Evolutionary conservation across 176 grass and related monocot species (phyloP).

Genomic region (Chloris gayana): DNA sequence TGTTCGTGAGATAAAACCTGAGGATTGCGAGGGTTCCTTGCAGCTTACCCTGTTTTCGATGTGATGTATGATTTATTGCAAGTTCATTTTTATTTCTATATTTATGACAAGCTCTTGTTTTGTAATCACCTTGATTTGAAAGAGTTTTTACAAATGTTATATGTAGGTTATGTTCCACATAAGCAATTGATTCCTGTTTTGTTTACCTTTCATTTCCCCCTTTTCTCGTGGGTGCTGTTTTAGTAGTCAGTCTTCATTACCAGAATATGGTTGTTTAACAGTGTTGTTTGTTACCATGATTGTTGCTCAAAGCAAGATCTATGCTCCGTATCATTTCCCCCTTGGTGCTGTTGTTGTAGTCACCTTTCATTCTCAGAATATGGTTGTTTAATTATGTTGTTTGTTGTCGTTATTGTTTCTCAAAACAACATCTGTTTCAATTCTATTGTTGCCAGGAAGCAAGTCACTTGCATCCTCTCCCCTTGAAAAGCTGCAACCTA

Average conservation of each 20-base stretch:
- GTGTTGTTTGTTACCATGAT: constrained; percentile 23
- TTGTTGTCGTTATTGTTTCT: constrained; percentile 28
- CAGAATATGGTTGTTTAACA: constrained; percentile 12
- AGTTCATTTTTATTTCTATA: neutral
- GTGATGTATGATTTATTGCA: neutral
- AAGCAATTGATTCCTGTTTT: constrained; percentile 4
- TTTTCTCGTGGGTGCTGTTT: neutral
- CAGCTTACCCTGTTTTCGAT: neutral
- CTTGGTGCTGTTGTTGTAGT: neutral
- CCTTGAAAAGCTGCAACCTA: constrained; percentile 60
- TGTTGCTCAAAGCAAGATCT: constrained; percentile 41
- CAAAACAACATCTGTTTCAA: constrained; percentile 39
- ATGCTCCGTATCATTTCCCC: neutral
- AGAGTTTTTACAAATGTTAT: neutral
- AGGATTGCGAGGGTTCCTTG: constrained; percentile 2
- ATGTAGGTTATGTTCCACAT: neutral
- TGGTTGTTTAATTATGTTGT: constrained; percentile 23
- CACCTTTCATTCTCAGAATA: constrained; percentile 15
- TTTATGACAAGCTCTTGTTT: constrained; percentile 22
- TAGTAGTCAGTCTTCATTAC: constrained; percentile 34
- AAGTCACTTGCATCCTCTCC: constrained; percentile 72
- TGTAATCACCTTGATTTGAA: constrained; percentile 15
- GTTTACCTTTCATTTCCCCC: neutral
- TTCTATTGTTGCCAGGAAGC: constrained; percentile 59
- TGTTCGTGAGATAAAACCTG: constrained; percentile 23